Base-by-base conservation (phyloP, 2,329 filamentous ascomycete genomes). In the Chaetomiaceae sp. region DNA sequence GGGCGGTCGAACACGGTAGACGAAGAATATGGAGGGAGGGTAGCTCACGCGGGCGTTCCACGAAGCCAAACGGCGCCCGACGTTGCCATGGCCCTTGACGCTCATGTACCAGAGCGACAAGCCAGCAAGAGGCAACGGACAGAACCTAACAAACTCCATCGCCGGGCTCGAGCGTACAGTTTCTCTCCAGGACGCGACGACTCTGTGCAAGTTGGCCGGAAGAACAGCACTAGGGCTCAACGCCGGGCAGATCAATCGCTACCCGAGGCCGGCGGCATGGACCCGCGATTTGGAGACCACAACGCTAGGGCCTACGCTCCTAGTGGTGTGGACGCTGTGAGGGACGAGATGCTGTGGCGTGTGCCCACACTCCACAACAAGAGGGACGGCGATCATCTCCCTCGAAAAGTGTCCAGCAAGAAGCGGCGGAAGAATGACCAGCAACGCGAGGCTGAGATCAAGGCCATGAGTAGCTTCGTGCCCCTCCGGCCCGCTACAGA, bases 381-480 rank as follows among this genome's bases (percentile, higher is more conserved):
- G 67, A 80, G 81, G 61, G 76, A 76, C 58, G 76, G 77, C 53
- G 76, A 79, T 59, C 80, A 84, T 46, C 73, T 74, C 25, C 71
- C 81, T 47, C 81, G 84, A 54, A 84, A 85, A 56, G 89, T 84
- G 65, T 87, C 87, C 36, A 90, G 83, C 73, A 95, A 89, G 72
- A 92, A 89, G 71, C 82, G 86, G 62, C 84, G 85, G 63, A 85
- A 86, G 61, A 79, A 86, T 58, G 88, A 95, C 58, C 81, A 83
- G 65, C 78, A 86, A 54, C 81, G 92, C 53, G 91, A 96, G 70
- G 89, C 89, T 57, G 90, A 96, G 70, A 90, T 96, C 65, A 88
- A 85, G 66, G 84, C 89, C 49, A 89, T 96, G 87, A 87, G 82
- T 64, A 81, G 82, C 36, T 80, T 79, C 56, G 79, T 85, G 60